phyloP scores from a whole-genome alignment of 1,284 basidiomycete species.

The Apiotrichum akiyoshidainum region DNA sequence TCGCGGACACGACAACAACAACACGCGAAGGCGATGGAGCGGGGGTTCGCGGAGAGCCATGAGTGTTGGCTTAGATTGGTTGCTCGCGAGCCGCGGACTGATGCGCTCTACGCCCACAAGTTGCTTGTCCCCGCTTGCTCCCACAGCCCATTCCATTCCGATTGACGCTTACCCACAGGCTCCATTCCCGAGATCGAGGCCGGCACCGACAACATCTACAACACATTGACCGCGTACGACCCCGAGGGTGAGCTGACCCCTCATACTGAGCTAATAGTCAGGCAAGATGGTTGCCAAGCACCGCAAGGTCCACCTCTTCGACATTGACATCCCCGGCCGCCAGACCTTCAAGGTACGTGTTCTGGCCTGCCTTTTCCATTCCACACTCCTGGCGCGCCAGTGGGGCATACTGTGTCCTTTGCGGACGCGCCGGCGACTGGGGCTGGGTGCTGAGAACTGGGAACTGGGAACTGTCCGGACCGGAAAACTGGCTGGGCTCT shows the following conservation, averaged over 20 bases:
- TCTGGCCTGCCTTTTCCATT: neutral
- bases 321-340: constrained; percentile 95
- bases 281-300: constrained; percentile 83
- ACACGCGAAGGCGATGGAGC: neutral
- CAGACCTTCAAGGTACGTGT: constrained; percentile 84
- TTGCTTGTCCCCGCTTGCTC: neutral
- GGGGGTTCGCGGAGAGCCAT: neutral
- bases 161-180: constrained; percentile 54
- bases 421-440: no score
- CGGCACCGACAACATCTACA: constrained; percentile 70
- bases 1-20: neutral
- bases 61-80: no score
- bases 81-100: no score
- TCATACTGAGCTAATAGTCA: constrained; percentile 37
- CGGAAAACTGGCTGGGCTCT: no score
- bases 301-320: constrained; percentile 94
- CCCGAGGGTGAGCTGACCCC: constrained; percentile 62
- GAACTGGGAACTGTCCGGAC: no score
- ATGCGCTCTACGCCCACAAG: neutral
- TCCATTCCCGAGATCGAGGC: constrained; percentile 81
- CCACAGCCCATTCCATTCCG: neutral
- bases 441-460: no score
- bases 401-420: no score
- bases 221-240: constrained; percentile 86
- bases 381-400: no score